Evolutionary conservation across 768 basidiomycete species (phyloP), one percentile per base, ranked within the genome.

Genomic region (Termitomyces sp.): DNA sequence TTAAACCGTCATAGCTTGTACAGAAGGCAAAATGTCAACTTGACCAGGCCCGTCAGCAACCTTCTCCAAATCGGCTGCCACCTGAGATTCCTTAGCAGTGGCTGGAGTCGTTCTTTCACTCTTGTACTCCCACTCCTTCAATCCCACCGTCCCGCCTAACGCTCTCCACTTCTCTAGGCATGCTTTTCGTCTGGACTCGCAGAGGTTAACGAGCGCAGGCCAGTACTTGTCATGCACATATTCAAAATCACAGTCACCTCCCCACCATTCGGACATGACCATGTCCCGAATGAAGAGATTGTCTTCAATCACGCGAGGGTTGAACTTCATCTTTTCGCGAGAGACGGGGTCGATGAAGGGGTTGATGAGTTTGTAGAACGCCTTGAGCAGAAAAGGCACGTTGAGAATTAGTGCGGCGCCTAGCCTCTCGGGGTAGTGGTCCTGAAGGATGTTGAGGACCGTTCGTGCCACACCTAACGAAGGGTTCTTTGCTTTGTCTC

Each of bases 271-370:
- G 16, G 74, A 75, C 76, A 91, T 87, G 57, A 96, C 81, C 76
- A 88, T 86, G 45, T 90, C 86, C 1, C 83, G 73, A 0, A 82
- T 78, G 71, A 96, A 90, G 42, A 94, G 69, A 3, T 82, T 83
- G 38, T 90, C 90, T 63, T 85, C 74, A 61, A 89, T 75, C 24
- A 87, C 79, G 22, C 81, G 72, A 1, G 89, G 89, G 67, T 92
- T 92, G 73, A 92, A 91, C 59, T 86, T 81, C 73, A 92, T 79
- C 73, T 92, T 92, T 39, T 80, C 72, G 35, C 86, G 84, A 1
- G 92, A 94, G 61, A 92, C 71, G 2, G 94, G 91, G 74, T 96
- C 94, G 55, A 95, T 84, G 69, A 94, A 88, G 1, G 92, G 90
- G 65, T 77, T 83, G 68, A 94, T 87, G 65, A 92, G 72, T 65